Percentiles rank a stretch among this genome's conserved stretches.
Evolutionary conservation across 169 alveolate species (phyloP).

Genomic region (Eimeria acervulina): DNA sequence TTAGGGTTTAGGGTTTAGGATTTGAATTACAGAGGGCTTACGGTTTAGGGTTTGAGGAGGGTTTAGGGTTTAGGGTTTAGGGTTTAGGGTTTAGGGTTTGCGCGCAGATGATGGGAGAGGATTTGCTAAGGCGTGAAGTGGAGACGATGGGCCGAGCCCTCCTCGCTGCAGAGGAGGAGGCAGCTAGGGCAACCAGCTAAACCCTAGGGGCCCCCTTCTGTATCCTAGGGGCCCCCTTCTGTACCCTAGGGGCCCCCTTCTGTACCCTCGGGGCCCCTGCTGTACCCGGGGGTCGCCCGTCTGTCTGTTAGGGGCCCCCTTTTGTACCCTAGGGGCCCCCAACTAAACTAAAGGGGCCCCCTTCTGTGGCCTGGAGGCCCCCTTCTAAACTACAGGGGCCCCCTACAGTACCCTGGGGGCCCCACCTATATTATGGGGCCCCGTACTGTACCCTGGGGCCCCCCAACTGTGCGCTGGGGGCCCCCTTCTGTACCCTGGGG

Average conservation of each 20-base stretch:
- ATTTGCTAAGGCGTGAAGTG: slow-evolving; percentile 21
- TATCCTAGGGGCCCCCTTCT: slow-evolving; percentile 13
- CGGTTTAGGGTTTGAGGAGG: not conserved
- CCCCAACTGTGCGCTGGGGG: too few species aligned
- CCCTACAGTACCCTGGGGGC: too few species aligned
- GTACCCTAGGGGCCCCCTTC: slow-evolving; percentile 22
- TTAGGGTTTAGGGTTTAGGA: slow-evolving; percentile 17
- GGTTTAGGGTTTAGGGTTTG: slow-evolving; percentile 25
- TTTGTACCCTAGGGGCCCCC: too few species aligned
- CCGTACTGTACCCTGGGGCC: too few species aligned
- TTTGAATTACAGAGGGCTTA: not conserved
- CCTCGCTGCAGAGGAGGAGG: slow-evolving; percentile 51
- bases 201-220: slow-evolving; percentile 25
- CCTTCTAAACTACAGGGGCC: not conserved
- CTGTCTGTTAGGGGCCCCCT: too few species aligned
- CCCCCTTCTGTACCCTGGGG: too few species aligned
- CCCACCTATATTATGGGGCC: too few species aligned
- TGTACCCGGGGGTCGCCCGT: slow-evolving; percentile 11
- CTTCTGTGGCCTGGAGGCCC: not conserved
- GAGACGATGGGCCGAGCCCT: slow-evolving; percentile 25
- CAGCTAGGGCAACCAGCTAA: not conserved
- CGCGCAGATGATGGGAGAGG: slow-evolving; percentile 73
- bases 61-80: slow-evolving; percentile 28
- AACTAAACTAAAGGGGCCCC: not conserved
- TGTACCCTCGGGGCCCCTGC: slow-evolving; percentile 1